Conservation (phyloP, 1,284 basidiomycete species). For the Porogramme epimiltina region DNA sequence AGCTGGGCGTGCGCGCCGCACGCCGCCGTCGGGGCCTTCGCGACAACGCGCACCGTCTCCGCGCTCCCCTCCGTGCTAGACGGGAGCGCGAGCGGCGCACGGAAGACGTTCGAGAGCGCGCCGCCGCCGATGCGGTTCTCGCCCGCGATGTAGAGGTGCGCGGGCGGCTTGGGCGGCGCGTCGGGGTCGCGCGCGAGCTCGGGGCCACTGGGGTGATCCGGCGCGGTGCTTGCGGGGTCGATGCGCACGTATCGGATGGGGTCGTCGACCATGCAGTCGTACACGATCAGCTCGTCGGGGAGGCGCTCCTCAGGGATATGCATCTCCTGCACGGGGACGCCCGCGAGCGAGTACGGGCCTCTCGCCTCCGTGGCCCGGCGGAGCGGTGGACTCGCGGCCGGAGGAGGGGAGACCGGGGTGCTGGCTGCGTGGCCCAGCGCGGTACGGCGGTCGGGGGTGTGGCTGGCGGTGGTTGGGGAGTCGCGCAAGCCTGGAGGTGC, state of each 20-base stretch:
- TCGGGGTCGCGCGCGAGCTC: constrained; percentile 1
- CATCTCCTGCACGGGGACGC: constrained; percentile 27
- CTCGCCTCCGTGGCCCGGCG: neutral
- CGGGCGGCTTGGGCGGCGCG: constrained; percentile 1
- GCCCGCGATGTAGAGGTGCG: constrained; percentile 30
- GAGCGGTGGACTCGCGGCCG: neutral
- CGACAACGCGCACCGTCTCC: constrained; percentile 31
- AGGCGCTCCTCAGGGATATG: neutral
- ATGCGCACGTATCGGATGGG: constrained; percentile 25
- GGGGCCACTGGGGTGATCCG: neutral
- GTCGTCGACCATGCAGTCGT: constrained; percentile 18
- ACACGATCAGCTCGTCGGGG: constrained; percentile 5
- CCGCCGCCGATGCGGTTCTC: constrained; percentile 32
- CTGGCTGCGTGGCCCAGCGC: too few species aligned
- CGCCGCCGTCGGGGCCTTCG: constrained; percentile 28
- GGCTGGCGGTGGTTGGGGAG: too few species aligned
- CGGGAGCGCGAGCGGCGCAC: constrained; percentile 33
- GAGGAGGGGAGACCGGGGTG: neutral
- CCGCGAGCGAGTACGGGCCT: constrained; percentile 11
- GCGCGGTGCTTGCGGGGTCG: constrained; percentile 17
- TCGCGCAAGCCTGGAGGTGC: too few species aligned
- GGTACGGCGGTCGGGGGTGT: too few species aligned
- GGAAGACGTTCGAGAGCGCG: constrained; percentile 34
- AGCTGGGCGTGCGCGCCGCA: constrained; percentile 28
- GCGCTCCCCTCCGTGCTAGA: constrained; percentile 24